A percentile compares a stretch with the other conserved stretches of the same genome.
Evolutionary conservation across 2,329 filamentous ascomycete species (phyloP).

Genomic region (Aspergillus tubingensis): DNA sequence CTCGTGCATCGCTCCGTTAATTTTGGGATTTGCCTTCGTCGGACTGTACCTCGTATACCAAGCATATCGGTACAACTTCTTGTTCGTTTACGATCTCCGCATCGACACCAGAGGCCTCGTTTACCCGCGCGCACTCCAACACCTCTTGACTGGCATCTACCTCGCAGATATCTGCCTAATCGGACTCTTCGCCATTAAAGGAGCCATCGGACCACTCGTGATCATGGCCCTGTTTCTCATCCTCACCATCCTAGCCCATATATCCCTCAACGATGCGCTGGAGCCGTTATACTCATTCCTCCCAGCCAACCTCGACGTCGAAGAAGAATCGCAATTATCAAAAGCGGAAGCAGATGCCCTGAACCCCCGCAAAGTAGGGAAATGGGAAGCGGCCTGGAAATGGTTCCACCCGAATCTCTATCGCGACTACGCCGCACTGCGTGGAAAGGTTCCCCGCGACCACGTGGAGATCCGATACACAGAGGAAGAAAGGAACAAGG

Average conservation of each 20-base stretch:
- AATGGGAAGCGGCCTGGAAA: slow-evolving; percentile 32
- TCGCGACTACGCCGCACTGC: slow-evolving; percentile 71
- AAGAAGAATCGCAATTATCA: slow-evolving; percentile 51
- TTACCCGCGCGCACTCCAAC: slow-evolving; percentile 81
- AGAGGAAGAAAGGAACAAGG: slow-evolving; percentile 62
- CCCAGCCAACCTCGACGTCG: slow-evolving; percentile 66
- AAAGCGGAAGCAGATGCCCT: slow-evolving; percentile 30
- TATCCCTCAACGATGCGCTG: slow-evolving; percentile 53
- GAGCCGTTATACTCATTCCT: slow-evolving; percentile 62
- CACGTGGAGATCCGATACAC: slow-evolving; percentile 62
- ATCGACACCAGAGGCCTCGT: slow-evolving; percentile 87
- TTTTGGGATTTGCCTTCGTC: slow-evolving; percentile 76
- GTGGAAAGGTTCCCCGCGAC: slow-evolving; percentile 65
- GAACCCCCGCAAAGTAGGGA: background rate
- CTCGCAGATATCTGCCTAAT: slow-evolving; percentile 81
- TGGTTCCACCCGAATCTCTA: slow-evolving; percentile 73
- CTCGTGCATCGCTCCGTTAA: slow-evolving; percentile 80
- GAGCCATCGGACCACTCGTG: slow-evolving; percentile 66
- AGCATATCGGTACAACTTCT: slow-evolving; percentile 85
- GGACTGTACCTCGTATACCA: slow-evolving; percentile 81
- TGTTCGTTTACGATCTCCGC: slow-evolving; percentile 78
- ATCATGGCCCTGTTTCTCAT: slow-evolving; percentile 75
- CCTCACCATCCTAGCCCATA: slow-evolving; percentile 73
- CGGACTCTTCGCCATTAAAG: slow-evolving; percentile 74
- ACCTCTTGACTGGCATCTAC: slow-evolving; percentile 81